phyloP scores from a whole-genome alignment of 345 rosid species.

The Melaleuca quinquenervia region DNA sequence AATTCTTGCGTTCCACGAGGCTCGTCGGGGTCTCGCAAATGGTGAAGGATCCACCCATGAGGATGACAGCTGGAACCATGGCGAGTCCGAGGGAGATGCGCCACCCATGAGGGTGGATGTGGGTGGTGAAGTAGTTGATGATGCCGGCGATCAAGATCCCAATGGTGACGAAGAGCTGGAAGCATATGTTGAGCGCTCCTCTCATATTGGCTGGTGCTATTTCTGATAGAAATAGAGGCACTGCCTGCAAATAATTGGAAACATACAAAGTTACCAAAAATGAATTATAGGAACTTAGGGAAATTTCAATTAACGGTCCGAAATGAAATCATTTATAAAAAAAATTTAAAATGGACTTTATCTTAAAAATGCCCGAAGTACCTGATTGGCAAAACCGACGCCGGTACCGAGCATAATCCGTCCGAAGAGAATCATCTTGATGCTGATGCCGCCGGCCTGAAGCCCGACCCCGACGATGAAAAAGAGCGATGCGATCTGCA shows the following conservation, averaged over 20 bases:
- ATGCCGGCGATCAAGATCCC: conserved; percentile 56
- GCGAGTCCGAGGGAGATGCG: conserved; percentile 22
- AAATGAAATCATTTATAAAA: background rate
- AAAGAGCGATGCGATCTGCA: conserved; percentile 60
- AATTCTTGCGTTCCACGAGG: conserved; percentile 35
- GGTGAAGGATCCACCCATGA: conserved; percentile 27
- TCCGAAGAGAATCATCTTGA: conserved; percentile 51
- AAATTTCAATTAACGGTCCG: too few species aligned
- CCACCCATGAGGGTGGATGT: conserved; percentile 27
- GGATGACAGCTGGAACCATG: conserved; percentile 30
- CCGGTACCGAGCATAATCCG: conserved; percentile 57
- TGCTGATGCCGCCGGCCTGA: conserved; percentile 27
- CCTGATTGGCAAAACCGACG: conserved; percentile 70
- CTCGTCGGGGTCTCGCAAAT: conserved; percentile 55
- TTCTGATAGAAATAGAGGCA: conserved; percentile 39
- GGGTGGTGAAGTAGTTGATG: conserved; percentile 21
- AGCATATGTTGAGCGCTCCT: conserved; percentile 35
- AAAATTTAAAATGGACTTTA: conserved; percentile 3
- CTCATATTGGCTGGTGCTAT: conserved; percentile 30
- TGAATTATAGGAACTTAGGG: too few species aligned
- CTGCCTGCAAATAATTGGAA: conserved; percentile 14
- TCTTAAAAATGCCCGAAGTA: too few species aligned
- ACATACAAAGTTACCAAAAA: too few species aligned
- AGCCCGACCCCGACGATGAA: conserved; percentile 44
- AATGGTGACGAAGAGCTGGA: conserved; percentile 60